These are phyloP conservation scores for Chionographis japonica DNA, from an alignment of 106 monocot species.

Conservation along the genomic window DNA sequence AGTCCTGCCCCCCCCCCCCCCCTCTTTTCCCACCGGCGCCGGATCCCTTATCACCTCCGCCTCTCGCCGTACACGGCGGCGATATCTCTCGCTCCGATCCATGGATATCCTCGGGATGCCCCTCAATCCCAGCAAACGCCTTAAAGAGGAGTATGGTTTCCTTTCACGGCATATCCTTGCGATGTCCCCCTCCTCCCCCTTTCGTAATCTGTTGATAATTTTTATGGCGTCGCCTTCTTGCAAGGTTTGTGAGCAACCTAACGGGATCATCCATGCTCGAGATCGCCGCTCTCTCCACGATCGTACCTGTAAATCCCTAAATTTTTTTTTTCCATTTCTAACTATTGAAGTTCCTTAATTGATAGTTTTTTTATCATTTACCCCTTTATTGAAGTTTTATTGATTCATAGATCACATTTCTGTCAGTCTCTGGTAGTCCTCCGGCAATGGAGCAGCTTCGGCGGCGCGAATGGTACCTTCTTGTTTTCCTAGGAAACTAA, in stretches of 20 bases:
- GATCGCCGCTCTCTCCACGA: slow-evolving; percentile 65
- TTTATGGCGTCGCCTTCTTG: not conserved
- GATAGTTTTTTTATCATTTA: too few relatives aligned
- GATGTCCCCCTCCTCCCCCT: not conserved
- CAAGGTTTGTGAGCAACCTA: slow-evolving; percentile 95
- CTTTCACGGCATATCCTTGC: not conserved
- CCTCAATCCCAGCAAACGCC: slow-evolving; percentile 42
- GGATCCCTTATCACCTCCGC: not conserved
- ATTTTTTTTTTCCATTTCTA: not conserved
- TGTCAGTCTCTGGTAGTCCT: slow-evolving; percentile 62
- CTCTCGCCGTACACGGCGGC: not conserved
- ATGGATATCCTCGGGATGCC: slow-evolving; percentile 39
- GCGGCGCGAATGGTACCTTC: slow-evolving; percentile 7
- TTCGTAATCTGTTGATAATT: not conserved
- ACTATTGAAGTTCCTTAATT: too few relatives aligned
- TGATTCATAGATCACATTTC: not conserved
- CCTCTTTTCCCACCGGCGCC: too few relatives aligned
- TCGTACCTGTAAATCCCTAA: slow-evolving; percentile 53
- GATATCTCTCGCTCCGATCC: not conserved
- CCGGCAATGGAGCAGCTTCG: slow-evolving; percentile 47
- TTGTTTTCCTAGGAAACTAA: not conserved
- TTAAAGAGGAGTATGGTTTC: slow-evolving; percentile 63
- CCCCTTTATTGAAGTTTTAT: not conserved
- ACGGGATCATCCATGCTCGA: slow-evolving; percentile 89
- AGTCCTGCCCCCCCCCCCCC: too few relatives aligned